Percentiles rank a stretch among this genome's conserved stretches.
Conservation (phyloP, 1,284 basidiomycete genomes). For the Tylopilus sp. region DNA sequence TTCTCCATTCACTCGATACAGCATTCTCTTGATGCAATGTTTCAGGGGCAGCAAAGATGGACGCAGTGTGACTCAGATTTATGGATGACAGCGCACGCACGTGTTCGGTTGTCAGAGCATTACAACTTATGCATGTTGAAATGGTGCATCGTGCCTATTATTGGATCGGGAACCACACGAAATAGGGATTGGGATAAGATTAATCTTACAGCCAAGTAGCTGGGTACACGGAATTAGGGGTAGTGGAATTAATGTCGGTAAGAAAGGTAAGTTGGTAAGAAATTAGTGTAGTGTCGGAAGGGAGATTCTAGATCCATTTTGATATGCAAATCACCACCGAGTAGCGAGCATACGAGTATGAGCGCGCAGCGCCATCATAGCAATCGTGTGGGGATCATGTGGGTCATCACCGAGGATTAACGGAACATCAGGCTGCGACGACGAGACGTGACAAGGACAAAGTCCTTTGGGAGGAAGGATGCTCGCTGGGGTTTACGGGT, state of each 20-base stretch:
- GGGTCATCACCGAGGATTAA: slow-evolving; percentile 12
- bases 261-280: not conserved
- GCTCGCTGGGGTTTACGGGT: slow-evolving; percentile 48
- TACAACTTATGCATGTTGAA: not conserved
- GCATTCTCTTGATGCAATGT: not conserved
- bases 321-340: slow-evolving; percentile 8
- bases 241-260: not conserved
- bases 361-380: slow-evolving; percentile 12
- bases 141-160: not conserved
- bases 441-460: slow-evolving; percentile 54
- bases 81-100: too few relatives aligned
- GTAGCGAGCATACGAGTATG: not conserved
- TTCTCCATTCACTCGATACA: not conserved
- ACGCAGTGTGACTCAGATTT: not conserved
- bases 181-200: not conserved
- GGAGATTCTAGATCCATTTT: slow-evolving; percentile 4
- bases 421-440: slow-evolving; percentile 44
- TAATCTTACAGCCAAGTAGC: not conserved
- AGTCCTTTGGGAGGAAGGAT: slow-evolving; percentile 53
- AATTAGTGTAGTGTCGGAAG: slow-evolving; percentile 11
- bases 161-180: too few relatives aligned
- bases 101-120: too few relatives aligned
- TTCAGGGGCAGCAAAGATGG: not conserved
- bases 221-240: slow-evolving; percentile 7
- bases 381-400: slow-evolving; percentile 7